Conservation (phyloP, 2,329 filamentous ascomycete species). For the Chaetomium globosum region DNA sequence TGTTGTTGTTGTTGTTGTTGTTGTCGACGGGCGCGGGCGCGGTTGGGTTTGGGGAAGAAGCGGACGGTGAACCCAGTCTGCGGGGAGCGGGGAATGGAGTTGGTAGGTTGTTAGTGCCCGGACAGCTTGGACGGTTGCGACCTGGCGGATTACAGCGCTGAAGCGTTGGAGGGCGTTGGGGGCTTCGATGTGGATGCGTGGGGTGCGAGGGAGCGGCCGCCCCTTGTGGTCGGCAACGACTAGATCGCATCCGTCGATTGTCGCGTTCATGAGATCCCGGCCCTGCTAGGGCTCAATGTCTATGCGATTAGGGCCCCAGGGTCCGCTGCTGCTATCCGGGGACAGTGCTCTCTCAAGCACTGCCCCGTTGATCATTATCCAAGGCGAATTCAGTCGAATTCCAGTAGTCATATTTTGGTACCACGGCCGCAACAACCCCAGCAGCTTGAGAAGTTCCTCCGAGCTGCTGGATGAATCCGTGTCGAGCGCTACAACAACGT, state of each 20-base stretch:
- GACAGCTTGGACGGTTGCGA: conserved; percentile 20
- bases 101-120: conserved; percentile 21
- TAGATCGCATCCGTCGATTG: conserved; percentile 3
- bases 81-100: conserved; percentile 21
- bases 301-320: not conserved
- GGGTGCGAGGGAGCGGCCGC: conserved; percentile 11
- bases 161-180: conserved; percentile 7
- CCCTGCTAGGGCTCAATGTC: conserved; percentile 16
- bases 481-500: conserved; percentile 1
- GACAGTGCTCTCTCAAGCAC: conserved; percentile 12
- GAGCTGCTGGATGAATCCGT: not conserved
- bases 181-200: conserved; percentile 2
- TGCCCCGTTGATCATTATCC: not conserved
- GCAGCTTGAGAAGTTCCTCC: not conserved
- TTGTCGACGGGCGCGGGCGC: not conserved
- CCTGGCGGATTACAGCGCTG: conserved; percentile 2
- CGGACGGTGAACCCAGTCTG: conserved; percentile 31
- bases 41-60: conserved; percentile 24
- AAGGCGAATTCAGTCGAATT: conserved; percentile 1
- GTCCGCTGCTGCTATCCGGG: not conserved
- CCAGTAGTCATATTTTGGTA: conserved; percentile 15
- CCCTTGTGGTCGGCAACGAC: conserved; percentile 12
- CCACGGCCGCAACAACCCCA: conserved; percentile 15
- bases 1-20: not conserved
- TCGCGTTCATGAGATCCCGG: not conserved